A percentile compares a stretch with the other conserved stretches of the same genome.
Evolutionary conservation across 1,284 basidiomycete species (phyloP).

Genomic region (Cutaneotrichosporon cutaneum): DNA sequence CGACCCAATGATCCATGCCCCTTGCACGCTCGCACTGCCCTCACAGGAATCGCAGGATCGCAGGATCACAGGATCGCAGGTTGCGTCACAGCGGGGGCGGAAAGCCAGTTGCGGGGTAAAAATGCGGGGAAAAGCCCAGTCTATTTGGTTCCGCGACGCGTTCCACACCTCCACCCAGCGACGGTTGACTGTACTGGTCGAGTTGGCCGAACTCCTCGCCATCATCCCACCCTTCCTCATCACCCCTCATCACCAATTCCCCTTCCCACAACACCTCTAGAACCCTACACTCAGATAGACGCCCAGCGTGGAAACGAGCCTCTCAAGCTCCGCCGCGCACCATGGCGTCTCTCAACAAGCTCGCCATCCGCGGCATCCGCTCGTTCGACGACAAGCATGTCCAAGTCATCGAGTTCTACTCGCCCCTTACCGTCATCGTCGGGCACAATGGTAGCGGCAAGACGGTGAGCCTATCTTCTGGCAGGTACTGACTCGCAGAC

Average conservation of each 20-base stretch:
- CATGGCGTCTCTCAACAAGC: slow-evolving; percentile 84
- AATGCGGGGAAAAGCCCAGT: neutral
- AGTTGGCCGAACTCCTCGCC: neutral
- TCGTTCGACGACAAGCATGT: slow-evolving; percentile 94
- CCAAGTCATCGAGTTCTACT: slow-evolving; percentile 94
- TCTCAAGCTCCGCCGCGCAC: neutral
- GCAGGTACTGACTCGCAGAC: slow-evolving; percentile 57
- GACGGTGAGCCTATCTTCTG: slow-evolving; percentile 59
- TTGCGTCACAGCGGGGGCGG: too few relatives aligned
- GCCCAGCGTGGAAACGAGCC: neutral
- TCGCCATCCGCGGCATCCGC: slow-evolving; percentile 69
- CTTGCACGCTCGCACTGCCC: too few relatives aligned
- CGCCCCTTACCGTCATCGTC: slow-evolving; percentile 96
- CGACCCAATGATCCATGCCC: neutral
- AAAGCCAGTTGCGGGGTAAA: neutral
- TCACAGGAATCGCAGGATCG: too few relatives aligned
- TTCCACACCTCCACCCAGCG: too few relatives aligned
- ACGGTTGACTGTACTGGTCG: slow-evolving; percentile 2
- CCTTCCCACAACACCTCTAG: too few relatives aligned
- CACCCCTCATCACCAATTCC: neutral
- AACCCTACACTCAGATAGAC: too few relatives aligned
- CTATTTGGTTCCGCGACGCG: slow-evolving; percentile 4
- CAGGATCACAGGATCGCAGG: too few relatives aligned
- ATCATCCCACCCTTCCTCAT: neutral
- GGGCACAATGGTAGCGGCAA: slow-evolving; percentile 99